Evolutionary conservation across 108 stramenopile genomes (phyloP).

Genomic region (Pseudonitzschia multiseries): DNA sequence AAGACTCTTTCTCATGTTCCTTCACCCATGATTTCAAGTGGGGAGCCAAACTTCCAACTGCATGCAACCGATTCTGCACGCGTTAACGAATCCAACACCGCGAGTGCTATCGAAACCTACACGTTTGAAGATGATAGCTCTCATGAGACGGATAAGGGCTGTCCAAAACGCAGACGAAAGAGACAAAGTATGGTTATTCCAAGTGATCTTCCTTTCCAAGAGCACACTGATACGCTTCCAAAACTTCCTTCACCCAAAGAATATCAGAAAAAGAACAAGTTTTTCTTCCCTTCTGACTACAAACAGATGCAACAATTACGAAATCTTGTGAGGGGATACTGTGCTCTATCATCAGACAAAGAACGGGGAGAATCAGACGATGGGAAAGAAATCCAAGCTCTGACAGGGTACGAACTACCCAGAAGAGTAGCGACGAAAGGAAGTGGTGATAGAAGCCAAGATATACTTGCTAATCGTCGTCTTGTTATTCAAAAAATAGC

Average conservation of each 20-base stretch:
- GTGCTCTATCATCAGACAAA: constrained; percentile 20
- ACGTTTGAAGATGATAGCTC: constrained; percentile 22
- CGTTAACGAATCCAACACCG: not conserved
- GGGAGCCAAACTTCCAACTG: not conserved
- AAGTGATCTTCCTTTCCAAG: constrained; percentile 9
- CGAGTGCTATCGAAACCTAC: constrained; percentile 5
- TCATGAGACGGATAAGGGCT: not conserved
- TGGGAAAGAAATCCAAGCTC: constrained; percentile 23
- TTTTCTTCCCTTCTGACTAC: constrained; percentile 13
- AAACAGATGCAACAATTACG: constrained; percentile 32
- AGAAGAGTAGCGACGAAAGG: not conserved
- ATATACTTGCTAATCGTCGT: constrained; percentile 17
- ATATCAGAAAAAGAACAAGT: not conserved
- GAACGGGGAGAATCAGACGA: constrained; percentile 11
- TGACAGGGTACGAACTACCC: constrained; percentile 30
- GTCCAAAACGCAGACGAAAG: constrained; percentile 34
- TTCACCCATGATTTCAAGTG: constrained; percentile 10
- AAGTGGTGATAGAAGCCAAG: constrained; percentile 11
- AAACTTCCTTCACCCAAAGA: not conserved
- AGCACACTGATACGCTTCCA: not conserved
- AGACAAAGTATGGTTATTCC: constrained; percentile 42
- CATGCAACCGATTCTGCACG: not conserved
- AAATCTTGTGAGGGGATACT: constrained; percentile 37
- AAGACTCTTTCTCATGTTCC: constrained; percentile 34
- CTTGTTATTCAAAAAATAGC: constrained; percentile 27